Base-by-base conservation (phyloP, 192 early-diverging fungal species). In the Martensiomyces pterosporus region DNA sequence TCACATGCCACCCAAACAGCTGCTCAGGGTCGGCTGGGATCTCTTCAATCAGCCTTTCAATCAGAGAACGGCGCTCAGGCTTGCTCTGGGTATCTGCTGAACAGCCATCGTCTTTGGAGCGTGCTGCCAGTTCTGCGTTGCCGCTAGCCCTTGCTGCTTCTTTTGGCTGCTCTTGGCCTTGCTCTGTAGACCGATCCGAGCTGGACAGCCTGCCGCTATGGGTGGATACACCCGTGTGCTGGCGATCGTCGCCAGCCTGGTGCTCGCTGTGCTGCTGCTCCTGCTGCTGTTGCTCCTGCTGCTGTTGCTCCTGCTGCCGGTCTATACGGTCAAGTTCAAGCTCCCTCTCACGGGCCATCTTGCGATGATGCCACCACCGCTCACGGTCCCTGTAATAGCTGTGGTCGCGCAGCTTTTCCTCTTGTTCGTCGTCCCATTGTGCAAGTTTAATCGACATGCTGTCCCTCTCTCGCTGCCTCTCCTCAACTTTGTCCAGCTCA, bases 321-420 rank as follows among this genome's bases (percentile, higher is more conserved):
- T 88, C 87, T n/a, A 63, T 42, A 15, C 85, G 80, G 35, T 91
- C 90, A 36, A 60, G 49, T 41, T 88, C 85, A 24, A 78, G 53
- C 56, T 94, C 90, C 2, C 81, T 81, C 25, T 79, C 73, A 25
- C 81, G 69, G 24, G 77, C 65, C 4, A 59, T 52, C 41, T 79
- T 75, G 55, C 89, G 71, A 43, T 57, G 76, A 15, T 78, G 76
- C 81, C 85, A 82, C 90, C 90, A 92, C 39, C 90, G 75, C 52
- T 66, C 36, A 17, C 89, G 63, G 58, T 92, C 87, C 36, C 81
- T 57, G 55, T 88, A 97, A 55, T 83, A 97, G 46, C 85, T 76
- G 22, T 92, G 81, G 6, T 53, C 53, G 34, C 58, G 36, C 42
- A 47, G 13, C 18, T 42, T 32, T 43, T 49, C 57, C 32, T 76